Conservation (phyloP, 345 rosid species). For the Arabidopsis thaliana region TAIR10.1 NC_003076.8:2305501-2306000, state of each 20-base stretch:
- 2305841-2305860: conserved; percentile 41
- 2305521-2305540: conserved; percentile 38
- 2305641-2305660: not conserved
- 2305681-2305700: conserved; percentile 54
- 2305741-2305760: conserved; percentile 55
- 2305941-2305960: not conserved
- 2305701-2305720: conserved; percentile 60
- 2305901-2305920: conserved; percentile 34
- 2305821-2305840: conserved; percentile 77
- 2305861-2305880: conserved; percentile 44
- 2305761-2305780: conserved; percentile 58
- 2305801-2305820: conserved; percentile 70
- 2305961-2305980: not conserved
- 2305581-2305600: conserved; percentile 13
- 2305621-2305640: conserved; percentile 7
- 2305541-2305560: conserved; percentile 3
- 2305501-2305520: conserved; percentile 30
- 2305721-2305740: conserved; percentile 52
- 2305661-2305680: not conserved
- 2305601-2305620: not conserved
- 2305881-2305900: conserved; percentile 38
- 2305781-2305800: conserved; percentile 68
- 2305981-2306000: not conserved
- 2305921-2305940: conserved; percentile 47
- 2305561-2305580: conserved; percentile 14